phyloP scores from a whole-genome alignment of 192 early-diverging fungal genomes.

The Nowakowskiella sp. region DNA sequence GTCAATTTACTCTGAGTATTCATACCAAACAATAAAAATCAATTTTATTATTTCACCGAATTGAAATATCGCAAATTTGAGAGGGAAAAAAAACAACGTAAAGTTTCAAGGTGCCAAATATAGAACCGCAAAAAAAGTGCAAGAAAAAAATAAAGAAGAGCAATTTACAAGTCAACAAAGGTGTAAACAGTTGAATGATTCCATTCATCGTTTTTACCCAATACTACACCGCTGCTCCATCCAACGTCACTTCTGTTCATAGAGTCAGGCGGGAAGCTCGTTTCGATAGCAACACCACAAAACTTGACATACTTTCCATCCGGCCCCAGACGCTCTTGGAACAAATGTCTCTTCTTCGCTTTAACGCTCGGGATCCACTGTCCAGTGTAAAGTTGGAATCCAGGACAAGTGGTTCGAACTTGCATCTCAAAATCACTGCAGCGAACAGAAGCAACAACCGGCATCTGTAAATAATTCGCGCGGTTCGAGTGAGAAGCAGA shows the following conservation, averaged over 20 bases:
- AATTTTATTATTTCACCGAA: no score
- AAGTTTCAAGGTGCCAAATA: no score
- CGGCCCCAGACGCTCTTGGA: conserved; percentile 14
- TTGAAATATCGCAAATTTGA: no score
- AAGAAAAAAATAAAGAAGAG: no score
- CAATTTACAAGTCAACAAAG: no score
- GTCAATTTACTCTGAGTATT: no score
- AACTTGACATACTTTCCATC: conserved; percentile 56
- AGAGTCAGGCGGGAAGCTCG: conserved; percentile 34
- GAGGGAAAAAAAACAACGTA: no score
- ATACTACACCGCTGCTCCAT: conserved; percentile 16
- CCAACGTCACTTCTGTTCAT: conserved; percentile 24
- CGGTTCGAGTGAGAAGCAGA: neutral
- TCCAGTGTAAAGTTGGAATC: conserved; percentile 79
- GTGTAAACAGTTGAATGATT: conserved; percentile 23
- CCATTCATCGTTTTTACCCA: conserved; percentile 24
- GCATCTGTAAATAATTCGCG: conserved; percentile 1
- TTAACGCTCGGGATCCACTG: conserved; percentile 52
- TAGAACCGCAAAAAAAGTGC: no score
- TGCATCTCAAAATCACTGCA: conserved; percentile 54
- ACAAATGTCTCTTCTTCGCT: conserved; percentile 30
- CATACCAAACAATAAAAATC: no score
- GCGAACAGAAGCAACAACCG: conserved; percentile 36
- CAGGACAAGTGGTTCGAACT: conserved; percentile 60
- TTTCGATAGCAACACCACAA: conserved; percentile 37